These are phyloP conservation scores for Glycine latifolia DNA, from an alignment of 306 rosid genomes.

Conservation along the genomic window DNA sequence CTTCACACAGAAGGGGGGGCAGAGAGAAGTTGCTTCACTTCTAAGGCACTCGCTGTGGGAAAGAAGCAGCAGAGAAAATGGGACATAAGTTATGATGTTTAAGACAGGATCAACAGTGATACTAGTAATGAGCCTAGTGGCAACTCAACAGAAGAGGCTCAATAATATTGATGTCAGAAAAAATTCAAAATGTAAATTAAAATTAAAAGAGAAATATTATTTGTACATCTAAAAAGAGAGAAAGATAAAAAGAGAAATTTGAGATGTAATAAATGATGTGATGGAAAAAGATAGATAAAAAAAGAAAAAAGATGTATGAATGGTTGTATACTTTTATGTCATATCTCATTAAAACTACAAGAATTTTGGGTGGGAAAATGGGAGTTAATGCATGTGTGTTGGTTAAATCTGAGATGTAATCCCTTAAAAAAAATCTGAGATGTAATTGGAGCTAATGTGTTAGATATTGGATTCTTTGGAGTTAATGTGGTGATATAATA, in stretches of 20 bases:
- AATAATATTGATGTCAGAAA: neutral
- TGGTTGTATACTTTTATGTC: too few species aligned
- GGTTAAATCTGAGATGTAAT: neutral
- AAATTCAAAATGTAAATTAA: conserved; percentile 24
- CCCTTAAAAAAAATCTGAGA: neutral
- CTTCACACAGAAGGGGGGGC: conserved; percentile 50
- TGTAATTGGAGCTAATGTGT: neutral
- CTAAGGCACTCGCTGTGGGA: conserved; percentile 44
- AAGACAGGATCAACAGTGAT: conserved; percentile 33
- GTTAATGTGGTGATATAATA: conserved; percentile 14
- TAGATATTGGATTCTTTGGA: neutral
- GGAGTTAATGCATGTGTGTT: neutral
- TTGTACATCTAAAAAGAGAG: too few species aligned
- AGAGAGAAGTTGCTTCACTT: conserved; percentile 47
- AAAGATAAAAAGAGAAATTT: neutral
- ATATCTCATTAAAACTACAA: neutral
- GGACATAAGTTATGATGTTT: conserved; percentile 22
- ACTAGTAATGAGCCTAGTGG: conserved; percentile 17
- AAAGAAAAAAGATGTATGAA: neutral
- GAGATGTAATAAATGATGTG: too few species aligned
- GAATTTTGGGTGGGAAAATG: neutral
- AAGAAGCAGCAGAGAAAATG: conserved; percentile 52
- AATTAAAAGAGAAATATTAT: neutral
- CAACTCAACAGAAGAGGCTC: conserved; percentile 30
- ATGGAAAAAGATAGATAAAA: too few species aligned